phyloP scores from a whole-genome alignment of 768 basidiomycete genomes.

The Tricholoma terreum region DNA sequence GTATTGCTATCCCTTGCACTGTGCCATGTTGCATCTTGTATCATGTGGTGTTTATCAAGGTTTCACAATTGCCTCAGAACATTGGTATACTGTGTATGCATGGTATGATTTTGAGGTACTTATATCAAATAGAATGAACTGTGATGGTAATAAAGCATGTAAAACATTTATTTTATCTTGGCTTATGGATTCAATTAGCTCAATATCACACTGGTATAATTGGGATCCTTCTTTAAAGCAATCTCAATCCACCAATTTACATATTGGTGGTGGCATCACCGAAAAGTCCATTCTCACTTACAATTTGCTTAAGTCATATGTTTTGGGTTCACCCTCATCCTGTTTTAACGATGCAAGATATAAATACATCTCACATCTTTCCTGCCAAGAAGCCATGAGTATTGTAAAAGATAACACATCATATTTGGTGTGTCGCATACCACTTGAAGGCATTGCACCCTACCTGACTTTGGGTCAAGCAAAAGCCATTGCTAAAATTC shows the following conservation, averaged over 20 bases:
- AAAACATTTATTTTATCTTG: background rate
- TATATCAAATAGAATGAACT: background rate
- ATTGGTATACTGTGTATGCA: background rate
- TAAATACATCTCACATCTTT: background rate
- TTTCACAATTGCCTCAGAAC: background rate
- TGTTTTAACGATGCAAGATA: background rate
- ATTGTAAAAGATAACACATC: background rate
- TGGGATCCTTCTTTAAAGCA: background rate
- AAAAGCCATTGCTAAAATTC: too few relatives aligned
- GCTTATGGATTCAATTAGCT: background rate
- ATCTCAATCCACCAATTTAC: background rate
- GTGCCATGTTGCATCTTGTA: background rate
- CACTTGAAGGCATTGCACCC: background rate
- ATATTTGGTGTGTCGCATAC: too few relatives aligned
- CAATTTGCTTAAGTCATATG: constrained; percentile 2
- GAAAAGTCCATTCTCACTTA: background rate
- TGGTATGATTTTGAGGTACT: background rate
- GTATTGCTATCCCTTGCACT: background rate
- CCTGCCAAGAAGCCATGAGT: background rate
- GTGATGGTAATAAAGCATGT: background rate
- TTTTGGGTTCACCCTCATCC: background rate
- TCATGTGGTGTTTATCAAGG: background rate
- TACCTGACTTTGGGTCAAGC: constrained; percentile 1
- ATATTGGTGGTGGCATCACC: constrained; percentile 2
- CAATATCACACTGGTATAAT: background rate